Evolutionary conservation across 176 grass and related monocot genomes (phyloP).

Genomic region (Oryza nivara): DNA sequence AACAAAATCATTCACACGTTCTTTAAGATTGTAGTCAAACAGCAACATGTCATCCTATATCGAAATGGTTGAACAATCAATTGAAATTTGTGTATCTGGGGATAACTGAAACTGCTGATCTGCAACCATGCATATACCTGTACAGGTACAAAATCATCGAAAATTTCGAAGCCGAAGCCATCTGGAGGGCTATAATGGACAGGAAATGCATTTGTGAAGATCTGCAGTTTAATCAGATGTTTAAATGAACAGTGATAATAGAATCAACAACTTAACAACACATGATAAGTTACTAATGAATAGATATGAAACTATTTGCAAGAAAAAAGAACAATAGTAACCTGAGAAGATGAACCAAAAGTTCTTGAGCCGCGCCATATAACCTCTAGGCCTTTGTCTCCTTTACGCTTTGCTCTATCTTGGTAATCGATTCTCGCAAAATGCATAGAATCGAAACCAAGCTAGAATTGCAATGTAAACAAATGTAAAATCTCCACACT

Average conservation of each 20-base stretch:
- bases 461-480: constrained; percentile 52
- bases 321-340: constrained; percentile 34
- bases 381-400: constrained; percentile 79
- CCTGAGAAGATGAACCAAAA: constrained; percentile 89
- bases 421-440: constrained; percentile 99
- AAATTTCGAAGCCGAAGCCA: constrained; percentile 84
- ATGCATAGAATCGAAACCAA: constrained; percentile 91
- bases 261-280: neutral
- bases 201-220: constrained; percentile 92
- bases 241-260: neutral
- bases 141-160: constrained; percentile 64
- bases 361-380: constrained; percentile 91
- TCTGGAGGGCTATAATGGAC: constrained; percentile 91
- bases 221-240: constrained; percentile 55
- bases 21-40: constrained; percentile 85
- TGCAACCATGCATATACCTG: constrained; percentile 57
- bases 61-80: constrained; percentile 35
- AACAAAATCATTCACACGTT: constrained; percentile 88
- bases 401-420: constrained; percentile 71
- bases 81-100: neutral
- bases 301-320: neutral
- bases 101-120: constrained; percentile 10
- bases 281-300: constrained; percentile 5
- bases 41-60: constrained; percentile 73
- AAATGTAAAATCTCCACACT: neutral